A percentile compares a stretch with the other conserved stretches of the same genome.
Conservation (phyloP, 257 asterid genomes). For the Coffea eugenioides region DNA sequence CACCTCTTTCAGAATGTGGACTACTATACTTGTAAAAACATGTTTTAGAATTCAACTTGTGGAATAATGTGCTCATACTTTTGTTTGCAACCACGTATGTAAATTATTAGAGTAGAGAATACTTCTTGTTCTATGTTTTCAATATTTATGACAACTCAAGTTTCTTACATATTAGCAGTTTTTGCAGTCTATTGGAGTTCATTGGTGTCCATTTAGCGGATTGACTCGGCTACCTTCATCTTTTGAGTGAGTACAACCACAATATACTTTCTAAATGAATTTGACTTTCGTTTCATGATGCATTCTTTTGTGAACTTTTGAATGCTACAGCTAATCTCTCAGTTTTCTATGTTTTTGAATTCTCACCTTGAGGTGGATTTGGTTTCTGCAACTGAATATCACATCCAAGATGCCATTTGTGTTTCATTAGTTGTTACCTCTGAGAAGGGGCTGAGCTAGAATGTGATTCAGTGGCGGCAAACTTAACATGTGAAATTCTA, state of each 20-base stretch:
- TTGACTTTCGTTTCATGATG: not conserved
- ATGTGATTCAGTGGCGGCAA: too few species aligned
- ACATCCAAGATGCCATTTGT: not conserved
- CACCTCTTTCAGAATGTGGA: not conserved
- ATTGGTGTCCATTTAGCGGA: constrained; percentile 90
- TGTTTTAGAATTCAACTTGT: not conserved
- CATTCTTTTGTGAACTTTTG: not conserved
- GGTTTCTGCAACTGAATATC: not conserved
- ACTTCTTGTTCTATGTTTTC: not conserved
- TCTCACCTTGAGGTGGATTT: not conserved
- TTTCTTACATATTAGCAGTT: constrained; percentile 22
- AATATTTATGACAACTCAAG: not conserved
- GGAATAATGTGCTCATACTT: not conserved
- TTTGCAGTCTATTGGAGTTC: constrained; percentile 89
- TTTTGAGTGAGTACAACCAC: constrained; percentile 60
- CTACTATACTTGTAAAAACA: not conserved
- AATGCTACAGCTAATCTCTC: not conserved
- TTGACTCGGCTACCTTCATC: constrained; percentile 69
- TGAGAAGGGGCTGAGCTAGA: not conserved
- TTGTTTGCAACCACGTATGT: not conserved
- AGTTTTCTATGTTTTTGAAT: not conserved
- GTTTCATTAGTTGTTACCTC: not conserved
- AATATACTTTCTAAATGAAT: constrained; percentile 3
- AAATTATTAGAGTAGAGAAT: not conserved
- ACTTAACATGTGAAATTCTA: too few species aligned